phyloP scores from a whole-genome alignment of 1,284 basidiomycete genomes.

The Leccinum huronense region DNA sequence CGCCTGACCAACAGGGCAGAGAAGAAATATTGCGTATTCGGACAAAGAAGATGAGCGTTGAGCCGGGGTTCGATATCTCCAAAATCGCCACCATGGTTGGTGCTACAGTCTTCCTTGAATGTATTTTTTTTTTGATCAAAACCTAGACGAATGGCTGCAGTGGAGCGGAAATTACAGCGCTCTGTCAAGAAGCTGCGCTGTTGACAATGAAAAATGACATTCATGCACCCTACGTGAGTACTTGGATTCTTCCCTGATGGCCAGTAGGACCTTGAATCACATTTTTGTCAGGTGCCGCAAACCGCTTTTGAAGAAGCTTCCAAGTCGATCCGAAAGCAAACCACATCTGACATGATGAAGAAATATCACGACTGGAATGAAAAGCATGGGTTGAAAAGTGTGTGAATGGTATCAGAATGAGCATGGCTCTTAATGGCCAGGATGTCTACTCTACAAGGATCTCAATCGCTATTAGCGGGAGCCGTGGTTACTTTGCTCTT shows the following conservation, averaged over 20 bases:
- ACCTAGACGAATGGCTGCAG: conserved; percentile 89
- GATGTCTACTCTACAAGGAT: background rate
- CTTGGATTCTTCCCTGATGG: background rate
- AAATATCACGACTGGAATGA: conserved; percentile 68
- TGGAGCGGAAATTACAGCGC: conserved; percentile 88
- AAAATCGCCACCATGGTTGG: conserved; percentile 74
- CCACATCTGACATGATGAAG: conserved; percentile 78
- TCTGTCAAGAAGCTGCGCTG: conserved; percentile 97
- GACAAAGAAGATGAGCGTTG: conserved; percentile 78
- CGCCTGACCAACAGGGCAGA: conserved; percentile 78
- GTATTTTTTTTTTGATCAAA: conserved; percentile 11
- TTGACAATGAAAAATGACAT: conserved; percentile 83
- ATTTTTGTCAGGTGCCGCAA: conserved; percentile 61
- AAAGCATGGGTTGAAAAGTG: conserved; percentile 34
- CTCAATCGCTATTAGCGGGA: background rate
- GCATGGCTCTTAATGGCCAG: background rate
- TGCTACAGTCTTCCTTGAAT: background rate
- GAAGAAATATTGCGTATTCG: conserved; percentile 84
- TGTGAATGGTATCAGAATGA: conserved; percentile 7
- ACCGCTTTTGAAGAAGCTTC: conserved; percentile 79
- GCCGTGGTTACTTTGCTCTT: conserved; percentile 4
- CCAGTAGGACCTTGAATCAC: background rate
- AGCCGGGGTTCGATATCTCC: conserved; percentile 64
- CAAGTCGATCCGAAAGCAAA: conserved; percentile 71
- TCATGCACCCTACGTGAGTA: conserved; percentile 68